Evolutionary conservation across 257 asterid species (phyloP), one percentile per base, ranked within the genome.

Genomic region (Jacaranda mimosifolia): DNA sequence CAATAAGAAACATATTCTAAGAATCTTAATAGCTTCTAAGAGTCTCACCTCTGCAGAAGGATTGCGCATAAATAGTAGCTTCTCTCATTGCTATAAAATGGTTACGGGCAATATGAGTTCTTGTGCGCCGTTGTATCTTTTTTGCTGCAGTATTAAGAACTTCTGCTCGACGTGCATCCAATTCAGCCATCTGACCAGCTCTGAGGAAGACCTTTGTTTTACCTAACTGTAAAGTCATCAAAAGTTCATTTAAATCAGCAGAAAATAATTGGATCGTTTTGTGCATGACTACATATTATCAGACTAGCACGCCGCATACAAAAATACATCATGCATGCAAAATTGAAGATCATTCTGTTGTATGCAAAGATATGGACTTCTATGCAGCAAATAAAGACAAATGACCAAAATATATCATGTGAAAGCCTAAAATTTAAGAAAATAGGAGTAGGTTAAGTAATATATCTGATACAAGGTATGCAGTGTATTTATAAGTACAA

Each of bases 181-280:
- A 73, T 76, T 93, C 99, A 63, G 99, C 99, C 99, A 96, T 93
- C 80, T 96, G 99, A 78, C 99, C 98, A 55, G 98, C 99, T 90
- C 99, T 89, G 74, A 96, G 91, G 89, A 93, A 96, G 82, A 96
- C 94, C 88, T 96, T 96, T 64, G 98, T 93, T 89, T 90, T 96
- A 53, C 99, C 99, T 32, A 93, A 75, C 98, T 95, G 99, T 70
- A 63, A 78, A 68, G 78, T 78, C 72, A 69, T 46, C 13, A 75
- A 67, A 76, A 49, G 52, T 76, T 77, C 65, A 78, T 70, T 59
- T 59, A 48, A 26, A 48, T 69, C 71, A 9, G 43, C 72, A 42
- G 32, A 64, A 59, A 52, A 19, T 72, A 48, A 49, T 17, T 51
- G 19, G 52, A 65, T 75, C 7, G 39, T 40, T 12, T 74, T 39